A percentile compares a stretch with the other conserved stretches of the same genome.
Evolutionary conservation across 352 stramenopile genomes (phyloP).

Genomic region (Pythium graminicola): DNA sequence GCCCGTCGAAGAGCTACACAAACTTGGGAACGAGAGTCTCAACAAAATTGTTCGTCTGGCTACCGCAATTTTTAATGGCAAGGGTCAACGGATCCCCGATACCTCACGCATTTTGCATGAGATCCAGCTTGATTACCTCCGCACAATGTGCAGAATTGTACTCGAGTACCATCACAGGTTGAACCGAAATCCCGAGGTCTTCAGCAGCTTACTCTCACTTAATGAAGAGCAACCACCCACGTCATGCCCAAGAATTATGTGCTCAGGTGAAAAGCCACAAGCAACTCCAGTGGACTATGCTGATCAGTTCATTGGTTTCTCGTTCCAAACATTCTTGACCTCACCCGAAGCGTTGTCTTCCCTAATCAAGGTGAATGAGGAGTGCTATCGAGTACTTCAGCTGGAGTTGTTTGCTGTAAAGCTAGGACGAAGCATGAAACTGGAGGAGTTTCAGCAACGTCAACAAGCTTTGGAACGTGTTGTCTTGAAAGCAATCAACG

Average conservation of each 20-base stretch:
- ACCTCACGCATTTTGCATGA: constrained; percentile 78
- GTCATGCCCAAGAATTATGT: constrained; percentile 35
- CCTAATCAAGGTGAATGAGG: constrained; percentile 80
- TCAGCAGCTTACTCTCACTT: constrained; percentile 38
- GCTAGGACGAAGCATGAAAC: constrained; percentile 57
- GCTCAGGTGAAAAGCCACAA: constrained; percentile 17
- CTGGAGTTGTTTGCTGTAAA: constrained; percentile 80
- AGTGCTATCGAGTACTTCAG: constrained; percentile 75
- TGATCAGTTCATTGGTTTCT: constrained; percentile 83
- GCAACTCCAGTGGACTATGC: constrained; percentile 72
- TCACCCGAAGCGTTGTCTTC: constrained; percentile 64
- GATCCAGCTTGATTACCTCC: constrained; percentile 88
- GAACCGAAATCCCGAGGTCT: constrained; percentile 51
- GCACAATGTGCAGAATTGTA: constrained; percentile 90
- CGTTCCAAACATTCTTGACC: constrained; percentile 81
- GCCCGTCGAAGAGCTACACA: constrained; percentile 64
- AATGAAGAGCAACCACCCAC: constrained; percentile 38
- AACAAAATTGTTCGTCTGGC: too few relatives aligned
- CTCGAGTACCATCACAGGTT: constrained; percentile 72
- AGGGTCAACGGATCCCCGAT: constrained; percentile 59
- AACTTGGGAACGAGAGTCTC: constrained; percentile 57
- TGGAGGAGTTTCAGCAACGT: constrained; percentile 82
- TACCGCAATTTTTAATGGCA: constrained; percentile 70
- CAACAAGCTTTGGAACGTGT: constrained; percentile 65
- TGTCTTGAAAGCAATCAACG: constrained; percentile 72